Conservation (phyloP, 2,329 filamentous ascomycete genomes). For the Penicillium sp. region DNA sequence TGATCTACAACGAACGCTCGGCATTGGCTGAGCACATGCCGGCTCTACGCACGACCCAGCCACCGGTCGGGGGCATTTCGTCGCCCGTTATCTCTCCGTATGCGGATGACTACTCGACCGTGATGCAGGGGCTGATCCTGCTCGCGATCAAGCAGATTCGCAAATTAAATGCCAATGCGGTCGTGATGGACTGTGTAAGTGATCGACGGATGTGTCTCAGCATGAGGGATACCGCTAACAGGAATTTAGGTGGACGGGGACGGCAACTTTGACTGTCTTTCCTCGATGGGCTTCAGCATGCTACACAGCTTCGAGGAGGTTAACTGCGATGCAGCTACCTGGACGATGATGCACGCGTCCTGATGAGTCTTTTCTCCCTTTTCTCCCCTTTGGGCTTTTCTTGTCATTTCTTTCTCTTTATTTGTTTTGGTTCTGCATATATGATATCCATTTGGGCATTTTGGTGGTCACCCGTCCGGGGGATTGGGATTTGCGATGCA, state of each 20-base stretch:
- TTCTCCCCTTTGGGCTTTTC: conserved; percentile 1
- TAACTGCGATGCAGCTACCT: conserved; percentile 60
- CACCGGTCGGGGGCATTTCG: conserved; percentile 66
- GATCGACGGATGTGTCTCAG: background rate
- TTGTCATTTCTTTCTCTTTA: background rate
- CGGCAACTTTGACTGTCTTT: conserved; percentile 66
- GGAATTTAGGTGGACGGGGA: conserved; percentile 60
- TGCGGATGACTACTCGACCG: conserved; percentile 61
- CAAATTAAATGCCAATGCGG: conserved; percentile 65
- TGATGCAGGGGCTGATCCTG: conserved; percentile 73
- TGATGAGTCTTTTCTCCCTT: conserved; percentile 7
- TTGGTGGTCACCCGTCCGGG: conserved; percentile 1
- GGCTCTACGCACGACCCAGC: conserved; percentile 55
- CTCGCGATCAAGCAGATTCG: conserved; percentile 80
- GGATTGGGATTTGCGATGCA: conserved; percentile 5
- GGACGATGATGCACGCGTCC: conserved; percentile 50
- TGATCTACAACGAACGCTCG: conserved; percentile 69
- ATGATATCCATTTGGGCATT: conserved; percentile 25
- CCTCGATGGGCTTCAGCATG: conserved; percentile 73
- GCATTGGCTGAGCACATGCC: conserved; percentile 66
- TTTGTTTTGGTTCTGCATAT: conserved; percentile 6
- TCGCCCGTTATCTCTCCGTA: conserved; percentile 69
- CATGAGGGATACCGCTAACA: conserved; percentile 23
- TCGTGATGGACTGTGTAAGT: conserved; percentile 75
- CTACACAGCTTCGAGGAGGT: conserved; percentile 79